These are phyloP conservation scores for Melastoma malabathricum DNA, from an alignment of 345 rosid genomes.

Conservation along the genomic window DNA sequence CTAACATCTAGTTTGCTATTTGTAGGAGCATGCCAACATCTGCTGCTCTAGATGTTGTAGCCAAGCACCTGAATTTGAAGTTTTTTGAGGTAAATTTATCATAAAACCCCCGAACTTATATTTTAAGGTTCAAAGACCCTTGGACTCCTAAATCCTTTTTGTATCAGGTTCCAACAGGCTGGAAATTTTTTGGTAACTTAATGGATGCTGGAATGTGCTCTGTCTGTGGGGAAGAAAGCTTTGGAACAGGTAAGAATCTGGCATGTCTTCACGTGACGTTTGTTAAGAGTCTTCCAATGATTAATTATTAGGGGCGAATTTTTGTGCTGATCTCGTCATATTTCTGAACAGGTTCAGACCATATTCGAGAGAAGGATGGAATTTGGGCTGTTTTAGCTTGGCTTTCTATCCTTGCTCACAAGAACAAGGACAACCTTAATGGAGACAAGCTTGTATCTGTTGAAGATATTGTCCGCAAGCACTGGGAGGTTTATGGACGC, in stretches of 20 bases:
- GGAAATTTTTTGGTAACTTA: constrained; percentile 98
- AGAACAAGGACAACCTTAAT: constrained; percentile 51
- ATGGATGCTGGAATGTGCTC: constrained; percentile 99
- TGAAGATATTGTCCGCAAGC: constrained; percentile 84
- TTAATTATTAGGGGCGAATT: too few relatives aligned
- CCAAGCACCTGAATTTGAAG: constrained; percentile 65
- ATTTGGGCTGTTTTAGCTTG: constrained; percentile 99
- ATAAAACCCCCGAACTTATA: too few relatives aligned
- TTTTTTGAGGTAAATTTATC: constrained; percentile 70
- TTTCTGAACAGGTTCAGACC: constrained; percentile 69
- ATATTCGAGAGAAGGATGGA: constrained; percentile 96
- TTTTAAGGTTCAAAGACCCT: too few relatives aligned
- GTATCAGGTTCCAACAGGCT: constrained; percentile 89
- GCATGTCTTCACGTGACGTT: neutral
- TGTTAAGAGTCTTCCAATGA: neutral
- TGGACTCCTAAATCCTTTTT: constrained; percentile 3
- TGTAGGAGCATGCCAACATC: constrained; percentile 99
- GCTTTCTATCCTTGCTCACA: constrained; percentile 85
- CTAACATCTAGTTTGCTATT: constrained; percentile 4
- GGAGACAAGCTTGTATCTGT: constrained; percentile 75
- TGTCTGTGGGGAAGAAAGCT: constrained; percentile 97
- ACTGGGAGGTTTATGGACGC: constrained; percentile 88
- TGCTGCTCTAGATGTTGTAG: constrained; percentile 97
- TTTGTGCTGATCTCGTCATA: constrained; percentile 4
- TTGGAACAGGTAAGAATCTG: constrained; percentile 76